A percentile compares a stretch with the other conserved stretches of the same genome.
Evolutionary conservation across 805 yeast species (phyloP).

Genomic region (Ogataea sp.): DNA sequence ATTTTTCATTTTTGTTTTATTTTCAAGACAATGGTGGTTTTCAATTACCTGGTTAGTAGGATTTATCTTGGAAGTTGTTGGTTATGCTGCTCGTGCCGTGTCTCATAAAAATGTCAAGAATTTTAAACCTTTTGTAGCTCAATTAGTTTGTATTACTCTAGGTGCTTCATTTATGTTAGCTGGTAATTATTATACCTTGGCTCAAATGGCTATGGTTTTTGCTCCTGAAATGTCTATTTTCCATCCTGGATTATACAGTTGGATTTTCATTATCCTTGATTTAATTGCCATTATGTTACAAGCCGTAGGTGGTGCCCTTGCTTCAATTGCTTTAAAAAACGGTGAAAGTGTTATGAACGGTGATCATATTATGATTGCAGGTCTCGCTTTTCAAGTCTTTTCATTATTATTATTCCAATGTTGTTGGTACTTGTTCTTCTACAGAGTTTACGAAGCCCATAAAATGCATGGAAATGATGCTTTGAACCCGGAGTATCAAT

Average conservation of each 20-base stretch:
- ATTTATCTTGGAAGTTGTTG: slow-evolving; percentile 49
- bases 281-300: slow-evolving; percentile 51
- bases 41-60: slow-evolving; percentile 46
- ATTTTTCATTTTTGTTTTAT: neutral
- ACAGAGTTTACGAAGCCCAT: slow-evolving; percentile 23
- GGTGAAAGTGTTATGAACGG: slow-evolving; percentile 32
- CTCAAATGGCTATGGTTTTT: slow-evolving; percentile 50
- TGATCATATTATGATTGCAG: slow-evolving; percentile 61
- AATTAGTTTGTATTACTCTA: slow-evolving; percentile 54
- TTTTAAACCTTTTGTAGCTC: slow-evolving; percentile 40
- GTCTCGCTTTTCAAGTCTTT: slow-evolving; percentile 64
- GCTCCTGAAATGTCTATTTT: slow-evolving; percentile 41
- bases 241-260: slow-evolving; percentile 47
- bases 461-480: slow-evolving; percentile 16
- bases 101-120: slow-evolving; percentile 27
- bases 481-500: slow-evolving; percentile 25
- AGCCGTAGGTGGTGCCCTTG: slow-evolving; percentile 64
- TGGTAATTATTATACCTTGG: slow-evolving; percentile 61
- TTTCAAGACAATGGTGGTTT: slow-evolving; percentile 45
- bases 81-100: slow-evolving; percentile 51
- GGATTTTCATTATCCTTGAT: slow-evolving; percentile 56
- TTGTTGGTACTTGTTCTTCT: slow-evolving; percentile 37
- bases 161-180: slow-evolving; percentile 78
- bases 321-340: slow-evolving; percentile 34
- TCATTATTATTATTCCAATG: slow-evolving; percentile 51